phyloP scores from a whole-genome alignment of 208 protist species.

The Leishmania tarentolae region DNA sequence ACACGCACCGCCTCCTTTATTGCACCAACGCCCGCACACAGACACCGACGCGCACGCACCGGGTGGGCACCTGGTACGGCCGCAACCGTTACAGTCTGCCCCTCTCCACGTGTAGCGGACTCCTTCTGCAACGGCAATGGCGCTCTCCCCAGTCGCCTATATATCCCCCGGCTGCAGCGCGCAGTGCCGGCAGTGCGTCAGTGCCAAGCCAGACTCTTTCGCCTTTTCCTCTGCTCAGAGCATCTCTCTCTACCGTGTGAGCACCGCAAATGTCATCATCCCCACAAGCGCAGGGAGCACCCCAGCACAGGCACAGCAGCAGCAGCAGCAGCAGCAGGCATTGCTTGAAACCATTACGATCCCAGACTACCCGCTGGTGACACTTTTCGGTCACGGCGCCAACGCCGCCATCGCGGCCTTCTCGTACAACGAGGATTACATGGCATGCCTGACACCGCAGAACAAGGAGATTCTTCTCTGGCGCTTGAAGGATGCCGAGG shows the following conservation, averaged over 20 bases:
- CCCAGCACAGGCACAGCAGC: constrained; percentile 18
- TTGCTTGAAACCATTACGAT: constrained; percentile 24
- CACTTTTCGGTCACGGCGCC: constrained; percentile 58
- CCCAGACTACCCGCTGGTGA: constrained; percentile 53
- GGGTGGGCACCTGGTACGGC: neutral
- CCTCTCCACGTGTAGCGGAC: neutral
- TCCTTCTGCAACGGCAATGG: constrained; percentile 36
- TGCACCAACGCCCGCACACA: neutral
- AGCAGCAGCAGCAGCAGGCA: constrained; percentile 17
- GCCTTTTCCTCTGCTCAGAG: constrained; percentile 58
- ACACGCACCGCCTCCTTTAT: no score
- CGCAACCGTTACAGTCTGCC: neutral
- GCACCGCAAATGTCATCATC: constrained; percentile 27
- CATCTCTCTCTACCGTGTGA: constrained; percentile 63
- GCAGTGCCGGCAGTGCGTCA: constrained; percentile 55
- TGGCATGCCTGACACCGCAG: constrained; percentile 60
- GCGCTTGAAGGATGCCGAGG: constrained; percentile 53
- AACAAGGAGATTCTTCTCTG: constrained; percentile 56
- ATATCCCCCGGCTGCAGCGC: constrained; percentile 72
- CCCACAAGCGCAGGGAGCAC: constrained; percentile 26
- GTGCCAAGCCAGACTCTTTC: constrained; percentile 54
- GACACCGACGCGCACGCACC: neutral
- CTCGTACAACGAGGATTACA: constrained; percentile 83
- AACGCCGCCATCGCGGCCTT: constrained; percentile 58
- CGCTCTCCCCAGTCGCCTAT: constrained; percentile 65